Conservation (phyloP, 768 basidiomycete genomes). For the Cubamyces sp. region DNA sequence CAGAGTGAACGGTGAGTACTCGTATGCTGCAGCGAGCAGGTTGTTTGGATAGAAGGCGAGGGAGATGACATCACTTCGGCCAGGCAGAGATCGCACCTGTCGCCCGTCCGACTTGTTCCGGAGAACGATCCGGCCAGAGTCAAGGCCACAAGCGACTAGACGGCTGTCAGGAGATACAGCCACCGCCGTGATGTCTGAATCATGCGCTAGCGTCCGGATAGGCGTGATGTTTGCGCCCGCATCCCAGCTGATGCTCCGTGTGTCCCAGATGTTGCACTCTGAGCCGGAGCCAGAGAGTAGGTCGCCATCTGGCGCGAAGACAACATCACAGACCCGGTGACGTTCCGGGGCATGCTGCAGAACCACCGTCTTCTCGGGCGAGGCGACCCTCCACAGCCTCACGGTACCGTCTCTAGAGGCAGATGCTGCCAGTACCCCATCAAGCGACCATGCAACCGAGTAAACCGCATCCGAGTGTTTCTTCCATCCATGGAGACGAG, state of each 20-base stretch:
- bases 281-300: not conserved
- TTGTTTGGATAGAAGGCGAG: not conserved
- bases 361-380: not conserved
- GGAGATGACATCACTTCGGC: not conserved
- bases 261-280: conserved; percentile 1
- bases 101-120: not conserved
- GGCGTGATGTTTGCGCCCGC: not conserved
- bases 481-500: not conserved
- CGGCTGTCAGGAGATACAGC: not conserved
- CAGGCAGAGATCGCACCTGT: not conserved
- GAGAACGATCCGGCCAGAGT: not conserved
- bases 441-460: conserved; percentile 32
- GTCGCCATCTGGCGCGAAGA: not conserved
- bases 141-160: not conserved
- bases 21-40: not conserved
- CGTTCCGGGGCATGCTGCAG: not conserved
- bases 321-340: not conserved
- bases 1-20: not conserved
- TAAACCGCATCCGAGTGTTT: conserved; percentile 16
- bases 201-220: not conserved
- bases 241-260: conserved; percentile 1
- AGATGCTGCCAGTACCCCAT: not conserved
- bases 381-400: no score
- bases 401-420: no score
- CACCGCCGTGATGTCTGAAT: no score